Percentiles rank a stretch among this genome's conserved stretches.
phyloP scores from a whole-genome alignment of 345 rosid species.

The Bruguiera parviflora region DNA sequence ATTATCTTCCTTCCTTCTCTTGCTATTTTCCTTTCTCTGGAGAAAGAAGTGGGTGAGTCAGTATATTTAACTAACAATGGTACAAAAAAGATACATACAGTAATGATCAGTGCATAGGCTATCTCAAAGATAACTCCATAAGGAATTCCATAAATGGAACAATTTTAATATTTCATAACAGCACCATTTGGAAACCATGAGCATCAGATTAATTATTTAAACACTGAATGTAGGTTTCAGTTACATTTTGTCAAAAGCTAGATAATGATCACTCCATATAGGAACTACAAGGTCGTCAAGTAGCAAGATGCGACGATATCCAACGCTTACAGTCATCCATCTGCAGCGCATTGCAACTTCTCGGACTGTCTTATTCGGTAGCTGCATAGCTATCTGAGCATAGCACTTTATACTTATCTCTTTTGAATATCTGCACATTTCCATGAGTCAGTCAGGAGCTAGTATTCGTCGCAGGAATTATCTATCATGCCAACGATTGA shows the following conservation, averaged over 20 bases:
- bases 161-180: neutral
- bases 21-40: slow-evolving; percentile 66
- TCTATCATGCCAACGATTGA: no score
- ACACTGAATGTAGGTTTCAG: neutral
- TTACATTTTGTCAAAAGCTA: neutral
- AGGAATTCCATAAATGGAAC: neutral
- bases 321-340: slow-evolving; percentile 57
- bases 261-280: neutral
- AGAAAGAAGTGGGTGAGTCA: slow-evolving; percentile 14
- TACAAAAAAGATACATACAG: neutral
- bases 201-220: neutral
- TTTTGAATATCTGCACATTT: slow-evolving; percentile 39
- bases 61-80: neutral
- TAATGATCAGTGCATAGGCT: neutral
- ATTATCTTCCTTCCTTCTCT: slow-evolving; percentile 68
- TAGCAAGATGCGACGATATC: neutral
- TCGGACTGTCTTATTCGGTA: slow-evolving; percentile 55
- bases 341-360: slow-evolving; percentile 81
- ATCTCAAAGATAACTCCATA: neutral
- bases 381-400: slow-evolving; percentile 54
- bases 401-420: slow-evolving; percentile 43
- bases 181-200: neutral
- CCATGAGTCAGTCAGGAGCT: neutral
- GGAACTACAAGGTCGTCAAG: slow-evolving; percentile 6
- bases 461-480: neutral